Evolutionary conservation across 164 flowering plant genomes (phyloP), one percentile per base, ranked within the genome.

Genomic region (Paratinospora sagittata): DNA sequence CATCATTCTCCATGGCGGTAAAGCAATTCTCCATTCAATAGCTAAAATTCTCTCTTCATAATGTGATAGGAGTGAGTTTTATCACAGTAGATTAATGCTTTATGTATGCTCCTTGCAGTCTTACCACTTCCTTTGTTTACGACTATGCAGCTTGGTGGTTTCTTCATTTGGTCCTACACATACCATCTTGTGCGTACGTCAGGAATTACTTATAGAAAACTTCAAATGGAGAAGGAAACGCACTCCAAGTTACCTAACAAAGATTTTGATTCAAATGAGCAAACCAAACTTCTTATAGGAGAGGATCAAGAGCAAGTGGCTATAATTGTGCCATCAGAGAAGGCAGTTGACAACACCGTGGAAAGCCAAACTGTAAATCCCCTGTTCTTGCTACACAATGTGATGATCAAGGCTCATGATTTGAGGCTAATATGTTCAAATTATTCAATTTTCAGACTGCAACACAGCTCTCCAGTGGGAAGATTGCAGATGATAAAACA

Each of bases 1-100:
- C 87, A 9, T 92, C 98, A 55, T 89, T 92, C 81, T 95, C 99
- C 39, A 92, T 92, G 97, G 97, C 99, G 73, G 99, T 91, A 88
- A 39, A n/a, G 33, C 34, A 37, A 36, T 36, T 36, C 39, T 36
- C 39, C 39, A 36, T 36, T 36, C 39, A 36, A 3, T 36, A 36
- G 6, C 39, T 3, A 3, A 8, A 3, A 36, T 36, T 36, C 39
- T 36, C 39, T 36, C 39, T 36, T 36, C 8, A 36, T 36, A 36
- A 36, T 36, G 39, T 3, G 39, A 36, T 36, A 36, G 39, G 8
- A 3, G 3, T 36, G 39, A n/a, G 39, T 36, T 36, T 36, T 8
- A 36, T 36, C 39, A 36, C 39, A 39, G 43, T 39, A 39, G n/a
- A 39, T 39, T 39, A 8, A 7, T 39, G 43, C 43, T 39, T 39